Percentiles rank a stretch among this genome's conserved stretches.
Conservation (phyloP, 352 stramenopile species). For the Phytophthora vignae region DNA sequence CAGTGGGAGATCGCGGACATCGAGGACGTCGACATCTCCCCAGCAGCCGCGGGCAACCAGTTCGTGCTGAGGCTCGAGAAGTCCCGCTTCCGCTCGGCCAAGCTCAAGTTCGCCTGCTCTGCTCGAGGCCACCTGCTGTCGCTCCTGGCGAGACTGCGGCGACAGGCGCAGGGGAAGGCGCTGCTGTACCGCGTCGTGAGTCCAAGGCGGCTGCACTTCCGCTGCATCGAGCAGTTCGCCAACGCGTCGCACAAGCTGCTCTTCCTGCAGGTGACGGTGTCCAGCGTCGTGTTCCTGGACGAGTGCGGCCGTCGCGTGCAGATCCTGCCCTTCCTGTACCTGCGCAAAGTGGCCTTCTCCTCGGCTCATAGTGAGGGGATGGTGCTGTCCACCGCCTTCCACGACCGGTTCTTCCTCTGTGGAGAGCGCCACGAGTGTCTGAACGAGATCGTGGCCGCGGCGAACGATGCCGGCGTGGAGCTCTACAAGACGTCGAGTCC, state of each 20-base stretch:
- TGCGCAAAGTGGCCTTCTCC: conserved; percentile 57
- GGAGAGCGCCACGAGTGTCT: conserved; percentile 65
- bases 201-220: conserved; percentile 49
- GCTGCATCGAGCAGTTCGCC: conserved; percentile 75
- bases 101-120: conserved; percentile 65
- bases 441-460: conserved; percentile 59
- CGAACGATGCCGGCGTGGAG: conserved; percentile 50
- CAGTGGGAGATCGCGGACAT: conserved; percentile 77
- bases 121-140: conserved; percentile 66
- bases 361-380: conserved; percentile 60
- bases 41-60: conserved; percentile 48
- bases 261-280: conserved; percentile 58
- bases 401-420: conserved; percentile 78
- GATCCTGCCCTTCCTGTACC: conserved; percentile 60
- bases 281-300: conserved; percentile 63
- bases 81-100: conserved; percentile 60
- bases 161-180: conserved; percentile 49
- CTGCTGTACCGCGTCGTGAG: conserved; percentile 43
- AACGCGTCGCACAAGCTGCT: conserved; percentile 64
- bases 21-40: conserved; percentile 51
- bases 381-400: conserved; percentile 66
- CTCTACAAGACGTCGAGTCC: conserved; percentile 47
- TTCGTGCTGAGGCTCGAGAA: conserved; percentile 74
- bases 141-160: conserved; percentile 55
- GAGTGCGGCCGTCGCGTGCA: conserved; percentile 53